Evolutionary conservation across 73 alveolate species (phyloP).

Genomic region (Paramecium primaurelia): DNA sequence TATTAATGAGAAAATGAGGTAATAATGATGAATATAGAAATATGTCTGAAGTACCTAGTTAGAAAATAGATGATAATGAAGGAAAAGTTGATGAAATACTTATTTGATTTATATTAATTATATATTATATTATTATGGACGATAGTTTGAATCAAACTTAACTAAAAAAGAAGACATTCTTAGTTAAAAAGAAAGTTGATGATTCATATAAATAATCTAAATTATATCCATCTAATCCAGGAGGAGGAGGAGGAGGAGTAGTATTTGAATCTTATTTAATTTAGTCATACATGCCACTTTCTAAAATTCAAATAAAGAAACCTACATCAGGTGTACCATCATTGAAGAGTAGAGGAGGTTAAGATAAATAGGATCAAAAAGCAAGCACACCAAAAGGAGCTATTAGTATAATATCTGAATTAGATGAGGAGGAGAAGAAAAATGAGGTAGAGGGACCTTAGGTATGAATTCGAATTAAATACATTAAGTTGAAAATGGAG

Average conservation of each 20-base stretch:
- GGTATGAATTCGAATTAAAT: neutral
- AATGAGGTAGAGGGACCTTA: conserved; percentile 2
- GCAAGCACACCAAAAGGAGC: neutral
- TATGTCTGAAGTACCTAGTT: neutral
- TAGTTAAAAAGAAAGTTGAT: neutral
- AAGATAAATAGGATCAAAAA: neutral
- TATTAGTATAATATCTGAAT: neutral
- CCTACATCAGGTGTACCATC: neutral
- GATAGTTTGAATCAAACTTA: neutral
- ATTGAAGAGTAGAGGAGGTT: neutral
- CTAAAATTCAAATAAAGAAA: neutral
- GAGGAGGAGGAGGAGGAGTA: neutral
- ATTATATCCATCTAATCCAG: neutral
- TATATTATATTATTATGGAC: neutral
- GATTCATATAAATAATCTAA: neutral
- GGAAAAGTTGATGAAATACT: neutral
- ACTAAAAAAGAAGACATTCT: neutral
- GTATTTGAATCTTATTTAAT: neutral
- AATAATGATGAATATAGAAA: neutral
- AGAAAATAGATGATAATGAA: neutral
- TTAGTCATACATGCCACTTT: neutral
- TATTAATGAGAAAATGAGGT: neutral
- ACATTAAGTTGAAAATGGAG: conserved; percentile 12
- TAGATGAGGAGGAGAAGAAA: conserved; percentile 10
- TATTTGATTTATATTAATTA: neutral